phyloP scores from a whole-genome alignment of 768 basidiomycete species.

The Vararia minispora region DNA sequence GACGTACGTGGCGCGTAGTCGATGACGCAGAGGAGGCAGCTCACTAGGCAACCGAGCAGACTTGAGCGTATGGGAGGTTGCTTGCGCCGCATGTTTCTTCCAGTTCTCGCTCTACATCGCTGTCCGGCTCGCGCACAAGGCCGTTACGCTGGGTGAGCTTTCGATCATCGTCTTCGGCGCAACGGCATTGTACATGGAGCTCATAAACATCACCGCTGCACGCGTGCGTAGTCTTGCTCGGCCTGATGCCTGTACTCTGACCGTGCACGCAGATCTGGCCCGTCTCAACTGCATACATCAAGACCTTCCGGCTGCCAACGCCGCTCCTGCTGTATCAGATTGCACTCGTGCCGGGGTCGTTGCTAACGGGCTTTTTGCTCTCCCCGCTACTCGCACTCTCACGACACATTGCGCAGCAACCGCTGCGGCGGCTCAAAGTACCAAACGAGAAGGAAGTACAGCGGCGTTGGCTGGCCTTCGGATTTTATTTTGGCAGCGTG shows the following conservation, averaged over 20 bases:
- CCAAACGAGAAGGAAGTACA: conserved; percentile 79
- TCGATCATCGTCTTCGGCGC: conserved; percentile 84
- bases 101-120: conserved; percentile 88
- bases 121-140: conserved; percentile 83
- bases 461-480: conserved; percentile 72
- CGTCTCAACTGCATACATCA: conserved; percentile 68
- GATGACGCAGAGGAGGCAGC: too few relatives aligned
- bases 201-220: conserved; percentile 74
- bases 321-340: conserved; percentile 88
- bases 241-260: background rate
- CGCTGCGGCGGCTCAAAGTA: conserved; percentile 66
- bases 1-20: conserved; percentile 43
- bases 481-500: conserved; percentile 69
- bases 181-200: conserved; percentile 77
- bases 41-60: too few relatives aligned
- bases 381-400: conserved; percentile 89
- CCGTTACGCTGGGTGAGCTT: conserved; percentile 92
- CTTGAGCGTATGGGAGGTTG: conserved; percentile 65
- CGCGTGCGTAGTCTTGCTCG: conserved; percentile 37
- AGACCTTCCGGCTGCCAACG: conserved; percentile 87
- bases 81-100: conserved; percentile 67
- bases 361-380: conserved; percentile 89
- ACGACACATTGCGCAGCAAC: conserved; percentile 81
- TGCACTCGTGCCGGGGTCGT: conserved; percentile 84
- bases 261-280: conserved; percentile 56